Evolutionary conservation across 129 eudicot genomes (phyloP).

Genomic region (Arctium minus): DNA sequence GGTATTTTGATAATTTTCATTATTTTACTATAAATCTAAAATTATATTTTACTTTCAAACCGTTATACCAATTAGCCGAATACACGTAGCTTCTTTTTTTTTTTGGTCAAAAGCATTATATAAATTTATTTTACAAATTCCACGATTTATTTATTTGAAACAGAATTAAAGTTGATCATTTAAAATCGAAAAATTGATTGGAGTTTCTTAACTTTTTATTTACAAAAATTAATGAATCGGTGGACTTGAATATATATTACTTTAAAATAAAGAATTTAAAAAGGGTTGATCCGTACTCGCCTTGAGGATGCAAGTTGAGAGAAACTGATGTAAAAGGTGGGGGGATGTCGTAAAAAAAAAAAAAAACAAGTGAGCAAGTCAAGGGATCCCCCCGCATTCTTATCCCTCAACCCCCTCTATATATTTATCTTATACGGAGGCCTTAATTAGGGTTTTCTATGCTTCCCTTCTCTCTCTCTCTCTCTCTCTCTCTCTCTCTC

Average conservation of each 20-base stretch:
- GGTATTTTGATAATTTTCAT: no score
- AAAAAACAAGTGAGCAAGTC: conserved; percentile 12
- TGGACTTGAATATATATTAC: not conserved
- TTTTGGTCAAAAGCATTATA: no score
- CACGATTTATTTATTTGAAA: no score
- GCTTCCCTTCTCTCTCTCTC: not conserved
- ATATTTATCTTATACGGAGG: conserved; percentile 6
- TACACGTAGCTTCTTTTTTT: no score
- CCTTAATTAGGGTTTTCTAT: conserved; percentile 26
- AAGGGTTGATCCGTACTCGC: not conserved
- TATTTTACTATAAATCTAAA: no score
- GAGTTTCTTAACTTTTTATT: no score
- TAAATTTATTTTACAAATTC: no score
- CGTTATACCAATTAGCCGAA: no score
- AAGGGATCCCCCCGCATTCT: not conserved
- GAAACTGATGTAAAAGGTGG: not conserved
- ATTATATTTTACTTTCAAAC: no score
- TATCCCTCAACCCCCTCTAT: conserved; percentile 1
- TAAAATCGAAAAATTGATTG: no score
- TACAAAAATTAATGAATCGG: not conserved
- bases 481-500: conserved; percentile 8
- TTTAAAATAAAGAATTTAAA: not conserved
- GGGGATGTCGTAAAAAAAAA: not conserved
- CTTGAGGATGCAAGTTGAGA: conserved; percentile 15
- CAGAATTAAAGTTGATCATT: no score